Base-by-base conservation (phyloP, 2,329 filamentous ascomycete species). In the Neurospora crassa region DNA sequence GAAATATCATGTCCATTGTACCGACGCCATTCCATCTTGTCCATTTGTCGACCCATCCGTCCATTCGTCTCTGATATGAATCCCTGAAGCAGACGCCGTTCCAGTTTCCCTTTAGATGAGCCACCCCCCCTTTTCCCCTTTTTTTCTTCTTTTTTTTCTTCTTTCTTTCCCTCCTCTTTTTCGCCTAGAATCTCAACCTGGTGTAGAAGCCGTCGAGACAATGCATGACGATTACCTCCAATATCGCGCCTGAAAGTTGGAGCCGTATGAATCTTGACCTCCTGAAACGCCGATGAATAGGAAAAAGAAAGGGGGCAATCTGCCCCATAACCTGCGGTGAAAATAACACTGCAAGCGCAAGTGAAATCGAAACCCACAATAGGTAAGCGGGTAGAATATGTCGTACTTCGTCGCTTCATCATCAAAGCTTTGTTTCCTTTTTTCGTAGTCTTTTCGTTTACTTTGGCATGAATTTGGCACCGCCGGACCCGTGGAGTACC, bases 381-480 rank as follows among this genome's bases (percentile, higher is more conserved):
- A 67, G 67, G 37, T 43, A 69, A 72, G 42, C n/a, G 34, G 59
- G 40, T 24, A 59, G 68, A 71, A 67, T 40, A 40, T 70, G 45
- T 47, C 63, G 59, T 43, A 42, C 40, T 42, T 70, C 69, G 69
- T 70, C 47, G 41, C 69, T 70, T 68, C 69, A 63, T 70, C 20
- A 70, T 40, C 59, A 34, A 12, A 14, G 34, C n/a, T n/a, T n/a
- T 41, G 53, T 24, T 67, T 63, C 29, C 53, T 11, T 34, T 34
- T 63, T 29, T 37, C 14, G 53, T 63, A 37, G 53, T 37, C 24
- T 63, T 34, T 37, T 34, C 34, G 14, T 59, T 34, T 63, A 16
- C 18, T 63, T 63, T 63, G 4, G 53, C 24, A 16, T 18, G 34
- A 63, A 34, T 16, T 5, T 37, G 53, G 53, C 16, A 63, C 53